These are phyloP conservation scores for Lophiotrema nucula DNA, from an alignment of 495 filamentous ascomycete genomes.

Conservation along the genomic window DNA sequence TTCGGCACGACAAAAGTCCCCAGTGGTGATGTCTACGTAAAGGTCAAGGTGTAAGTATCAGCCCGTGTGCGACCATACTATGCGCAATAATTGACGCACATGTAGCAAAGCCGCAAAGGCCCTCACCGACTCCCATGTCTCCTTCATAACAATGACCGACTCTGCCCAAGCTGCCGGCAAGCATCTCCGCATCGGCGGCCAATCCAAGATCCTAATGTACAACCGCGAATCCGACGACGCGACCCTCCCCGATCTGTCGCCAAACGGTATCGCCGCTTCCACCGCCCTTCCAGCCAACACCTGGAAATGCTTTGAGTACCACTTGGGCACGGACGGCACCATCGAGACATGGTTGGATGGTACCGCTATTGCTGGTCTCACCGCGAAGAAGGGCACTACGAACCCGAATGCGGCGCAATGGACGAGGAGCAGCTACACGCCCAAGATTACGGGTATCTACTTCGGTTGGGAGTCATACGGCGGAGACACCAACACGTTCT, in stretches of 20 bases:
- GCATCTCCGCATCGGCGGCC: conserved; percentile 59
- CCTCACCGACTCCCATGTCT: conserved; percentile 54
- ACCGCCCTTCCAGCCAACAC: conserved; percentile 46
- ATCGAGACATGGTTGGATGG: conserved; percentile 59
- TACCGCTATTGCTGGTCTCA: conserved; percentile 50
- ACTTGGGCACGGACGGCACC: conserved; percentile 53
- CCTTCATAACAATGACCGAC: conserved; percentile 63
- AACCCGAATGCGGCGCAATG: conserved; percentile 55
- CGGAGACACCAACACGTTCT: conserved; percentile 57
- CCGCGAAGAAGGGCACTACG: conserved; percentile 42
- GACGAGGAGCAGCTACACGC: conserved; percentile 47
- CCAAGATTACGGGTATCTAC: conserved; percentile 53
- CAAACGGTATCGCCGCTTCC: conserved; percentile 54
- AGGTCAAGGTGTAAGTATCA: conserved; percentile 51
- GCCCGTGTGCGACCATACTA: neutral
- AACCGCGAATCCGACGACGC: conserved; percentile 61
- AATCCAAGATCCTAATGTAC: conserved; percentile 58
- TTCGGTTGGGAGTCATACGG: conserved; percentile 63
- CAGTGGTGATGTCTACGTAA: conserved; percentile 56
- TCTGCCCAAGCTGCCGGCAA: conserved; percentile 52
- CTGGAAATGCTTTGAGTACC: conserved; percentile 61
- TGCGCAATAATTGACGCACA: neutral
- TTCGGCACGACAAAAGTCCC: conserved; percentile 57
- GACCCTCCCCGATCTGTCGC: conserved; percentile 59
- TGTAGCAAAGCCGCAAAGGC: conserved; percentile 53